These are phyloP conservation scores for Takashimella tepidaria DNA, from an alignment of 1,284 basidiomycete species.

Conservation along the genomic window DNA sequence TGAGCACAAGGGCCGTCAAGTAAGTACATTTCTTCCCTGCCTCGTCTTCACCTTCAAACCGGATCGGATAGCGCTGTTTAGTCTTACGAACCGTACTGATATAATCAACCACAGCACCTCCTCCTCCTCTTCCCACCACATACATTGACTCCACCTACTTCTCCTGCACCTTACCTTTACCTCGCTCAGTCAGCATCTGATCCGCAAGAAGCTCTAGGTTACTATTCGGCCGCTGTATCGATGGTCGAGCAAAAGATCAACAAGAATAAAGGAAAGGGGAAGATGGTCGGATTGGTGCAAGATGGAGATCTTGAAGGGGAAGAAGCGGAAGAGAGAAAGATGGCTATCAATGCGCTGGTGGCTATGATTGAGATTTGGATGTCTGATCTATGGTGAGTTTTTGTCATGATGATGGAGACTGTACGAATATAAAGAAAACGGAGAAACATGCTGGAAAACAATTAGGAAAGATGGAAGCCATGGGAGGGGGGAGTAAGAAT, in stretches of 20 bases:
- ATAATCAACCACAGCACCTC: slow-evolving; percentile 34
- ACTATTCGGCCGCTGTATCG: slow-evolving; percentile 76
- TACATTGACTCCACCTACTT: slow-evolving; percentile 56
- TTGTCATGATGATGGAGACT: background rate
- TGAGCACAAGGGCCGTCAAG: slow-evolving; percentile 65
- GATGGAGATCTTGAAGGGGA: slow-evolving; percentile 53
- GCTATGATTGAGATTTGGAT: slow-evolving; percentile 96
- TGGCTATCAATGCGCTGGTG: slow-evolving; percentile 75
- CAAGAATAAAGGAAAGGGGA: slow-evolving; percentile 19
- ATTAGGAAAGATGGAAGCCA: background rate
- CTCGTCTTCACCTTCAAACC: slow-evolving; percentile 7
- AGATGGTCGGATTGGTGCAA: slow-evolving; percentile 14
- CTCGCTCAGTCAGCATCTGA: slow-evolving; percentile 75
- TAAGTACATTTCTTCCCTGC: no score
- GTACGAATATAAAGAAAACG: no score
- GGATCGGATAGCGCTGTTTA: no score
- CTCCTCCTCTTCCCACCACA: slow-evolving; percentile 56
- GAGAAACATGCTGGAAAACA: no score
- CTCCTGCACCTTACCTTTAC: slow-evolving; percentile 76
- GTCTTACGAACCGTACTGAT: no score
- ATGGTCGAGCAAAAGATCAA: slow-evolving; percentile 62
- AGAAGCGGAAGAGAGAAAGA: slow-evolving; percentile 60
- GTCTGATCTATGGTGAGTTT: slow-evolving; percentile 84
- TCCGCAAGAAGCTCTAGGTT: slow-evolving; percentile 66
- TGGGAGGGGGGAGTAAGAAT: no score